Evolutionary conservation across 805 yeast species (phyloP), one percentile per base, ranked within the genome.

Genomic region (Lipomyces yamadae): DNA sequence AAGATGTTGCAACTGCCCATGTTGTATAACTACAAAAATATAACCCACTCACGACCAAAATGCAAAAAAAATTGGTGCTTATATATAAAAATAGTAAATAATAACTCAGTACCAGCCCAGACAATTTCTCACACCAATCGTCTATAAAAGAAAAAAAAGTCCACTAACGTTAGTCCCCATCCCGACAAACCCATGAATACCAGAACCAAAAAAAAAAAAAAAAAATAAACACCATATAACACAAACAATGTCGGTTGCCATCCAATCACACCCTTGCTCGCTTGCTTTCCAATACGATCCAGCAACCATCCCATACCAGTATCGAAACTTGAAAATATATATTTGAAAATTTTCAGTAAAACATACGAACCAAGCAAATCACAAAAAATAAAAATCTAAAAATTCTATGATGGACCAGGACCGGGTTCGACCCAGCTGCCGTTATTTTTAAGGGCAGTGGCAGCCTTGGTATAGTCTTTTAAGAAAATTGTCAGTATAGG

Each of bases 341-440:
- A 15, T n/a, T 42, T 42, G 15, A 42, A 15, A 15, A n/a, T 1
- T 15, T 15, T 52, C 2, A 37, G 13, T 37, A 37, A 37, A 11
- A 5, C 18, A 13, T 24, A 29, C 55, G 34, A 29, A 52, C 7
- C 52, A n/a, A 29, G 8, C 24, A 42, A 29, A 59, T 15, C 29
- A 59, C 5, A 59, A 24, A 42, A 10, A 32, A 32, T 45, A 10
- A 32, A 2, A 45, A 45, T 24, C n/a, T 32, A 13, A 24, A 13
- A 52, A 10, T 54, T 24, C 55, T 67, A 70, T 60, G 70, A 67
- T 4, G 72, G 71, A 32, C 71, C 69, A 29, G 69, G 52, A 18
- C 29, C 60, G 15, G 73, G 72, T 6, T 52, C 62, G 13, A 70
- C 68, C 70, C 72, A 70, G 59, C 65, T 64, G n/a, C 73, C 73